Evolutionary conservation across 371 early-diverging fungal genomes (phyloP), one percentile per base, ranked within the genome.

Genomic region (Apophysomyces elegans): DNA sequence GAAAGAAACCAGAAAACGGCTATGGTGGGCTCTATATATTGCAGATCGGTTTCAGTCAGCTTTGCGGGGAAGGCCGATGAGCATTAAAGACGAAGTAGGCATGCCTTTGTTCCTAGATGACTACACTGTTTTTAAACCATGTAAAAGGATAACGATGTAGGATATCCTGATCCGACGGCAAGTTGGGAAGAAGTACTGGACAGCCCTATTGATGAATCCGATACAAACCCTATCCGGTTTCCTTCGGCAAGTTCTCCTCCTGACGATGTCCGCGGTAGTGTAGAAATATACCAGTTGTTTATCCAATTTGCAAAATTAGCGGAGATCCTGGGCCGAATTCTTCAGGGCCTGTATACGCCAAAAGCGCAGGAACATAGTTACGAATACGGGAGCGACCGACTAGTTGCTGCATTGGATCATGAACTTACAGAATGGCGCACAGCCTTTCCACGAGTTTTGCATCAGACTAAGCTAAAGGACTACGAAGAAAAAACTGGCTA

Each of bases 341-440:
- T 77, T 0, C 78, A 79, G 41, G 83, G 83, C 0, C 46, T 82
- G 13, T 76, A 82, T 60, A 75, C 83, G n/a, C 76, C 79, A 9
- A 76, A 75, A 41, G 83, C 80, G 2, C 73, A 79, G 37, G 65
- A 71, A 62, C 44, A 70, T 0, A 78, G 83, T 14, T 64, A 71
- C 13, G 69, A 75, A 16, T 75, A 78, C 38, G 77, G 78, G 9
- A 79, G 83, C 38, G 83, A 79, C 68, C 63, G 62, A 0, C 70
- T 79, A 59, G 80, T 82, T 0, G 70, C 76, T 18, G 67, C 64
- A 9, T 54, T 82, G 14, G 83, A 82, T 66, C 74, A 74, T 50
- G 72, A 77, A 44, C 50, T 82, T n/a, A 82, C 83, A 6, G 71
- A 75, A 41, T 82, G 83, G 83, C 75, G 83, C 7, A 75, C 74